These are phyloP conservation scores for Euryodendron excelsum DNA, from an alignment of 148 eudicot species.

Conservation along the genomic window DNA sequence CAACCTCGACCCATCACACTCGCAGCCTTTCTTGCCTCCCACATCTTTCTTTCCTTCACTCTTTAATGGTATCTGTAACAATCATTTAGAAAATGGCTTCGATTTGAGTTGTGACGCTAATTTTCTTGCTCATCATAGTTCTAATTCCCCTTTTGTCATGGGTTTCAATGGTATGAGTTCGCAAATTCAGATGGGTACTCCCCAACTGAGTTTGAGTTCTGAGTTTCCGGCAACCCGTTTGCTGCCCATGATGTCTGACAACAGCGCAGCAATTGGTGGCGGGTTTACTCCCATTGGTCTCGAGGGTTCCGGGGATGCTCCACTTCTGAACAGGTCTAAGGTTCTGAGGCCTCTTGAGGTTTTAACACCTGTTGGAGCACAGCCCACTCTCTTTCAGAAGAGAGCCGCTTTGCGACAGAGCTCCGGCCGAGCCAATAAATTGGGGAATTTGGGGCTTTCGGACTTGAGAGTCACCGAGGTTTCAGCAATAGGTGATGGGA, in stretches of 20 bases:
- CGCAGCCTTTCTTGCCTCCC: slow-evolving; percentile 21
- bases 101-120: slow-evolving; percentile 32
- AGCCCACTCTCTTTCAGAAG: slow-evolving; percentile 87
- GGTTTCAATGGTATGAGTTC: slow-evolving; percentile 20
- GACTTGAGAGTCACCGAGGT: slow-evolving; percentile 5
- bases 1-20: slow-evolving; percentile 25
- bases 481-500: slow-evolving; percentile 10
- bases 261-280: background rate
- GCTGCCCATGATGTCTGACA: slow-evolving; percentile 37
- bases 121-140: slow-evolving; percentile 18
- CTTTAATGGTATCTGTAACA: slow-evolving; percentile 13
- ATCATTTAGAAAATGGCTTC: slow-evolving; percentile 24
- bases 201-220: slow-evolving; percentile 29
- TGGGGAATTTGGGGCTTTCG: slow-evolving; percentile 32
- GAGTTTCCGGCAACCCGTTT: slow-evolving; percentile 48
- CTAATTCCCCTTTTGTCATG: slow-evolving; percentile 23
- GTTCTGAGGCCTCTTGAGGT: slow-evolving; percentile 76
- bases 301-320: slow-evolving; percentile 39
- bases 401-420: slow-evolving; percentile 85
- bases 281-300: no score
- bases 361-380: slow-evolving; percentile 55
- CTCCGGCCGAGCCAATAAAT: slow-evolving; percentile 20
- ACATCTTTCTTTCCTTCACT: slow-evolving; percentile 23
- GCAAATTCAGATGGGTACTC: no score
- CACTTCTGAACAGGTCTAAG: slow-evolving; percentile 59